phyloP scores from a whole-genome alignment of 306 rosid genomes.

The Rosa persica region DNA sequence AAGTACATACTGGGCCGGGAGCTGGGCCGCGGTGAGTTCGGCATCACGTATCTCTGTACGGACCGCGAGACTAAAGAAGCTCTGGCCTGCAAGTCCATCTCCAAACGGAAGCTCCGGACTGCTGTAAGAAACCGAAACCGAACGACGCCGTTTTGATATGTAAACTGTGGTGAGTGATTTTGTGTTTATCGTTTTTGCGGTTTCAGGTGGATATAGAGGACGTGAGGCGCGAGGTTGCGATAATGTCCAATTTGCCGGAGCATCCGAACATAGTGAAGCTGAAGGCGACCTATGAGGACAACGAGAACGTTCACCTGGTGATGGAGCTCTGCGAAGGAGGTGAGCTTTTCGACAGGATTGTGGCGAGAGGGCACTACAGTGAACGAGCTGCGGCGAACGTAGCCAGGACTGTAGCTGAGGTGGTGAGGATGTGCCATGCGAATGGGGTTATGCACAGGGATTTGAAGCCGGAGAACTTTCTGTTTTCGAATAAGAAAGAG shows the following conservation, averaged over 20 bases:
- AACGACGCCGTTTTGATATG: too few species aligned
- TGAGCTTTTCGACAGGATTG: constrained; percentile 80
- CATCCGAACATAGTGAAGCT: constrained; percentile 75
- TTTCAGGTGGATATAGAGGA: constrained; percentile 65
- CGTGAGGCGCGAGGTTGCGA: constrained; percentile 82
- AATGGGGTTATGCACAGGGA: constrained; percentile 88
- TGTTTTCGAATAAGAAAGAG: constrained; percentile 79
- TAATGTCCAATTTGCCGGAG: constrained; percentile 79
- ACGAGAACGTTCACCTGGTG: constrained; percentile 79
- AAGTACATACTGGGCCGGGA: constrained; percentile 88
- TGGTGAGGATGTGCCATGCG: constrained; percentile 78
- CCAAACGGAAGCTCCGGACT: constrained; percentile 84
- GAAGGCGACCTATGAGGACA: constrained; percentile 70
- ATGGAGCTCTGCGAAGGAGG: constrained; percentile 92
- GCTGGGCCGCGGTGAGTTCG: constrained; percentile 97
- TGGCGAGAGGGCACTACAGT: constrained; percentile 79
- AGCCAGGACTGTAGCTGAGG: constrained; percentile 73
- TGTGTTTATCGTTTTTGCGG: neutral
- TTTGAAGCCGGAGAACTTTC: constrained; percentile 84
- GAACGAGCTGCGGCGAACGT: constrained; percentile 85
- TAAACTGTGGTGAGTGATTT: too few species aligned
- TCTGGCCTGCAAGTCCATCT: constrained; percentile 92
- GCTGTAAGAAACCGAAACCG: constrained; percentile 28
- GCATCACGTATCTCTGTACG: constrained; percentile 88
- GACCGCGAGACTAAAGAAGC: constrained; percentile 82